Percentiles rank a stretch among this genome's conserved stretches.
Conservation (phyloP, 1,139 yeast species). For the Arxiozyma bovina region DNA sequence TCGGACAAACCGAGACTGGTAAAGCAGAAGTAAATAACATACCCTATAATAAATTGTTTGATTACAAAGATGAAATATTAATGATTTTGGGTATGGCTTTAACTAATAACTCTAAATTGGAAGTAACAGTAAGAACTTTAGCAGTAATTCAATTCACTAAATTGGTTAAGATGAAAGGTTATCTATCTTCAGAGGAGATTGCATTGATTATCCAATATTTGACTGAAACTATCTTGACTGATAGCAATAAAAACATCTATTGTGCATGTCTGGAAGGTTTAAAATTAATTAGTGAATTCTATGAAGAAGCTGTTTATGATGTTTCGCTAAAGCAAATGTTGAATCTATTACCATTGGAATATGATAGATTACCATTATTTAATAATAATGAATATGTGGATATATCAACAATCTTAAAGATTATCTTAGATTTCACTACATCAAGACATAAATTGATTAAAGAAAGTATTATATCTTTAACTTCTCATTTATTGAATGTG, state of each 20-base stretch:
- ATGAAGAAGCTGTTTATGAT: conserved; percentile 45
- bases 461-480: conserved; percentile 24
- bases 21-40: conserved; percentile 6
- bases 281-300: conserved; percentile 35
- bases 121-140: conserved; percentile 57
- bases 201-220: conserved; percentile 58
- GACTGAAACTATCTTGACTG: conserved; percentile 50
- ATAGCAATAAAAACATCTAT: conserved; percentile 36
- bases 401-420: conserved; percentile 36
- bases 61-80: conserved; percentile 57
- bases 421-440: conserved; percentile 35
- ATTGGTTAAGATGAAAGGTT: conserved; percentile 40
- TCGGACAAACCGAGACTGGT: conserved; percentile 19
- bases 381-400: conserved; percentile 23
- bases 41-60: conserved; percentile 31
- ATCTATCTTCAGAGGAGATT: conserved; percentile 46
- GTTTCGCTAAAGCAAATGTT: conserved; percentile 54
- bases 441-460: conserved; percentile 26
- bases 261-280: conserved; percentile 45
- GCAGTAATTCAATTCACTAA: conserved; percentile 58
- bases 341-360: conserved; percentile 40
- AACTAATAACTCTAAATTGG: conserved; percentile 56
- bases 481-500: conserved; percentile 14
- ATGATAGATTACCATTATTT: conserved; percentile 19
- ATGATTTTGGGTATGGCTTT: conserved; percentile 58